Conservation (phyloP, 352 stramenopile species). For the Globisporangium spinosum region DNA sequence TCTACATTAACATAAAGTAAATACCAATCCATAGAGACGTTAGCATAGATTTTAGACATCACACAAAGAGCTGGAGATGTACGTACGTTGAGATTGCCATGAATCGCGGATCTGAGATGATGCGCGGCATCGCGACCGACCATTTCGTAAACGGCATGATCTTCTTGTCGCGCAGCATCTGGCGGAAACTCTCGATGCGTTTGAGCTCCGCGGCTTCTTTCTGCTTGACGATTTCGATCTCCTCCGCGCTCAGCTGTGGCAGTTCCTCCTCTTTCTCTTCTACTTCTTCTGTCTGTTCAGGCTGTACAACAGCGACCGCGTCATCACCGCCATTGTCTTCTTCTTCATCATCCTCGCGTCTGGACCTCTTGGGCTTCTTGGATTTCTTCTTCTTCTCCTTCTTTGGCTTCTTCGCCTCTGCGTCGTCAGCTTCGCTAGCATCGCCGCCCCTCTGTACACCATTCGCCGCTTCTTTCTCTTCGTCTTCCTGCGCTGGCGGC, state of each 20-base stretch:
- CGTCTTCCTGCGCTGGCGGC: slow-evolving; percentile 16
- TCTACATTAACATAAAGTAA: slow-evolving; percentile 21
- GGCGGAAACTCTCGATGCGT: slow-evolving; percentile 52
- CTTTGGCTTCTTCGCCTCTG: slow-evolving; percentile 3
- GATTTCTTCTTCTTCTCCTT: slow-evolving; percentile 9
- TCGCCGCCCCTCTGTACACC: not conserved
- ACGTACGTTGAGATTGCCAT: slow-evolving; percentile 54
- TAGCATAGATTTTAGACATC: not conserved
- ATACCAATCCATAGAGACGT: not conserved
- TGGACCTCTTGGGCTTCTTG: slow-evolving; percentile 24
- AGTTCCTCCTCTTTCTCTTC: not conserved
- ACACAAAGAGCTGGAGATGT: not conserved
- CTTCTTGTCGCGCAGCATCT: slow-evolving; percentile 79
- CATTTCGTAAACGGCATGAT: slow-evolving; percentile 85
- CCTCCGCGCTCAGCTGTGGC: slow-evolving; percentile 12
- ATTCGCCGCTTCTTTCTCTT: slow-evolving; percentile 1
- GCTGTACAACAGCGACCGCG: slow-evolving; percentile 3
- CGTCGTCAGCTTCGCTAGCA: not conserved
- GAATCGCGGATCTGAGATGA: slow-evolving; percentile 70
- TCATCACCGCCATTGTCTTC: slow-evolving; percentile 28
- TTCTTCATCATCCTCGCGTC: slow-evolving; percentile 19
- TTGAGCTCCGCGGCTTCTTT: slow-evolving; percentile 38
- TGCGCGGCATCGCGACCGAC: slow-evolving; percentile 73
- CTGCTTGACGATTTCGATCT: slow-evolving; percentile 30
- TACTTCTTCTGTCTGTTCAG: slow-evolving; percentile 26